A percentile compares a stretch with the other conserved stretches of the same genome.
phyloP scores from a whole-genome alignment of 768 basidiomycete species.

The Tricholoma terreum region DNA sequence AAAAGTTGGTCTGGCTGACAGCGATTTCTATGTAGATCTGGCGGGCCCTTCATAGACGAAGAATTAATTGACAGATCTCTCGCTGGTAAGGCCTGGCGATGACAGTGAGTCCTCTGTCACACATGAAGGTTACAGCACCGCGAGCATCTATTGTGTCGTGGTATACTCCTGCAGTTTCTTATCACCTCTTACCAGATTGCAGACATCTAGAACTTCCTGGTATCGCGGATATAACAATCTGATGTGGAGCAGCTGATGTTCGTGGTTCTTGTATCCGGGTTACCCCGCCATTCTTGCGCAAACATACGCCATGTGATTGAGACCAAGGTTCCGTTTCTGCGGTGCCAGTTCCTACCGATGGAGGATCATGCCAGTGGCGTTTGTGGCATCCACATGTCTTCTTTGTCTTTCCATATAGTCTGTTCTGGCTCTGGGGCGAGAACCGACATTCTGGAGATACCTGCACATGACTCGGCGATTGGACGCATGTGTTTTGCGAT shows the following conservation, averaged over 20 bases:
- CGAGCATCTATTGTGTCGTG: neutral
- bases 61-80: too few relatives aligned
- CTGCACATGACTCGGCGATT: neutral
- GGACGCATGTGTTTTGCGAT: neutral
- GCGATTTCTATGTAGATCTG: neutral
- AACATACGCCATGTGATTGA: neutral
- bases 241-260: neutral
- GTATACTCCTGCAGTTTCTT: neutral
- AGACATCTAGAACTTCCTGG: neutral
- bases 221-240: neutral
- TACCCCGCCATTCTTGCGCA: neutral
- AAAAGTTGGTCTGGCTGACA: neutral
- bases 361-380: neutral
- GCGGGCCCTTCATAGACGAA: neutral
- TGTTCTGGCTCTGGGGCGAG: neutral
- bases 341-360: neutral
- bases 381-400: neutral
- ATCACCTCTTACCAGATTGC: neutral
- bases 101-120: neutral
- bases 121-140: neutral
- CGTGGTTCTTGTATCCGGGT: neutral
- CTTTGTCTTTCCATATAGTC: neutral
- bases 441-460: neutral
- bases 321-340: neutral
- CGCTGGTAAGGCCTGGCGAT: too few relatives aligned